phyloP scores from a whole-genome alignment of 139 green algal genomes.

The Chlorella sp. region DNA sequence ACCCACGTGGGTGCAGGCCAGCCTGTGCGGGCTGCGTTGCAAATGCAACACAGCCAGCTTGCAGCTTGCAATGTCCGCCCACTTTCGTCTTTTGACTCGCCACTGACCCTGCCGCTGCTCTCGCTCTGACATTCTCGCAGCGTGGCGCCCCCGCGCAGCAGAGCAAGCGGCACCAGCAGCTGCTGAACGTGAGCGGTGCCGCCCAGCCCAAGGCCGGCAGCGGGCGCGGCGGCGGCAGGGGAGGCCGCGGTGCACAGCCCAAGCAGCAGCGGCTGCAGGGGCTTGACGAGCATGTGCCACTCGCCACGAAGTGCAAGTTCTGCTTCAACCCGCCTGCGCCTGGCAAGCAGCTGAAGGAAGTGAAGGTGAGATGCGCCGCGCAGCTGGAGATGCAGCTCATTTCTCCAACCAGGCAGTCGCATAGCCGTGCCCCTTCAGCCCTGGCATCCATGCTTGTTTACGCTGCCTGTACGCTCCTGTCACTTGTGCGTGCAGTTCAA shows the following conservation, averaged over 20 bases:
- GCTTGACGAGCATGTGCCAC: neutral
- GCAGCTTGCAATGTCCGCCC: neutral
- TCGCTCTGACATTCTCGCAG: neutral
- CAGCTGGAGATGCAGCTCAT: no score
- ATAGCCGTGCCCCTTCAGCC: neutral
- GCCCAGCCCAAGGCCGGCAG: neutral
- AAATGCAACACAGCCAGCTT: neutral
- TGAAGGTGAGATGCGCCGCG: no score
- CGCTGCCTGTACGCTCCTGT: no score
- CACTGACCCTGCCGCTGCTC: neutral
- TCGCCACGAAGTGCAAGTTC: neutral
- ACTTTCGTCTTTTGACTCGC: no score
- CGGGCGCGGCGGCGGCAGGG: neutral
- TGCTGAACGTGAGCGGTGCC: neutral
- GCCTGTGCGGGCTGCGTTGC: no score
- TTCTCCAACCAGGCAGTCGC: no score
- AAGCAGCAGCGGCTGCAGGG: neutral
- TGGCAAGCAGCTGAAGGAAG: constrained; percentile 1
- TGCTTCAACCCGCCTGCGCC: neutral
- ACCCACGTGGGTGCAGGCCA: no score
- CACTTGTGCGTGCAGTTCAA: no score
- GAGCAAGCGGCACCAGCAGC: neutral
- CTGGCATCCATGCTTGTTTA: neutral
- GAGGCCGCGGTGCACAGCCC: neutral
- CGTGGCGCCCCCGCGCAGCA: neutral